These are phyloP conservation scores for thale cress (Arabidopsis thaliana) DNA, from an alignment of 345 rosid species.

Conservation along the genomic window TAIR10.1 NC_003070.9:30405501-30406000, in stretches of 20 bases:
- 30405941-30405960: constrained; percentile 94
- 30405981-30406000: constrained; percentile 97
- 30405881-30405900: constrained; percentile 49
- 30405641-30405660: constrained; percentile 22
- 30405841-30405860: constrained; percentile 45
- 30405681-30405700: constrained; percentile 27
- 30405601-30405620: background rate
- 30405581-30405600: background rate
- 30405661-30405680: constrained; percentile 8
- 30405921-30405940: constrained; percentile 90
- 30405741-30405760: background rate
- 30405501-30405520: background rate
- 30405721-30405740: background rate
- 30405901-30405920: constrained; percentile 60
- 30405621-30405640: background rate
- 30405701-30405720: constrained; percentile 14
- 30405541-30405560: background rate
- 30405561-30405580: background rate
- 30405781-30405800: constrained; percentile 54
- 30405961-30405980: constrained; percentile 93
- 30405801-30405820: constrained; percentile 52
- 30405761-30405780: constrained; percentile 32
- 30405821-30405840: constrained; percentile 44
- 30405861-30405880: constrained; percentile 49
- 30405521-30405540: background rate